These are phyloP conservation scores for Mortierella sp. DNA, from an alignment of 371 early-diverging fungal species.

Conservation along the genomic window DNA sequence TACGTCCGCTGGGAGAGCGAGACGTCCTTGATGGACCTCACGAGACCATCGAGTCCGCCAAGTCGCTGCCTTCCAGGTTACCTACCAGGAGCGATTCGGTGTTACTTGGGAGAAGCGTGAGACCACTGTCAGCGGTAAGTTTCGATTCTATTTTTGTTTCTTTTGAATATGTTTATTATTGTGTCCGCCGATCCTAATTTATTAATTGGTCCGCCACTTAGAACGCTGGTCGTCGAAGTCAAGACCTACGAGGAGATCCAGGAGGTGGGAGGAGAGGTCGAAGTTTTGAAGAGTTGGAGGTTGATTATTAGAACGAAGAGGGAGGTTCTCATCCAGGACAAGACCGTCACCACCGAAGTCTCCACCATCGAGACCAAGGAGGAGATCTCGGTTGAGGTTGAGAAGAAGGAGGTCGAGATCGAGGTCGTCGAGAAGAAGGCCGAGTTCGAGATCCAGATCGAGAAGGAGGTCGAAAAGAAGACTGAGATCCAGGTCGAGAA, in stretches of 20 bases:
- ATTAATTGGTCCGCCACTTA: neutral
- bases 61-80: conserved; percentile 18
- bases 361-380: neutral
- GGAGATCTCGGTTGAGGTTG: neutral
- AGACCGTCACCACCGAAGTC: neutral
- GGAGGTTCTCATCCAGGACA: neutral
- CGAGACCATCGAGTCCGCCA: conserved; percentile 10
- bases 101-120: conserved; percentile 8
- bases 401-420: neutral
- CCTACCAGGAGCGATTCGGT: conserved; percentile 11
- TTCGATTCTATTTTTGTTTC: neutral
- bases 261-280: conserved; percentile 7
- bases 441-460: neutral
- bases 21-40: conserved; percentile 14
- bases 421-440: neutral
- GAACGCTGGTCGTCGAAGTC: conserved; percentile 14
- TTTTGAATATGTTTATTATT: too few relatives aligned
- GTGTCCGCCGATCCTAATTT: neutral
- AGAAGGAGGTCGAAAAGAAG: neutral
- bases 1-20: conserved; percentile 17
- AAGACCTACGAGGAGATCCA: conserved; percentile 18
- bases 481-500: neutral
- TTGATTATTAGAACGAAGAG: conserved; percentile 1
- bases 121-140: conserved; percentile 14
- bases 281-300: conserved; percentile 13